Base-by-base conservation (phyloP, 495 filamentous ascomycete species). In the Aspergillus affinis region DNA sequence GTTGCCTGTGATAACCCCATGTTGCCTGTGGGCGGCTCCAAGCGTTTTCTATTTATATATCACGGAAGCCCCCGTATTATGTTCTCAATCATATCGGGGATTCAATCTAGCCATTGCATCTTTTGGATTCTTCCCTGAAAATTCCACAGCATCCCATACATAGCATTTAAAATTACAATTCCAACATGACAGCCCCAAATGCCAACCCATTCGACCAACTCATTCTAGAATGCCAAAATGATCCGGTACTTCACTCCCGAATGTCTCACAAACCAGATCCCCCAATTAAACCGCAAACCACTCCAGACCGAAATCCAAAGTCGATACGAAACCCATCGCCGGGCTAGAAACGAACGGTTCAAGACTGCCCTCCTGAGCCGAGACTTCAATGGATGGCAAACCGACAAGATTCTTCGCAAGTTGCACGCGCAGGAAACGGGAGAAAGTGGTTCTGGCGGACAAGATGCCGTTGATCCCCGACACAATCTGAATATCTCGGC, bases 401-500 rank as follows among this genome's bases (percentile, higher is more conserved):
- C 92, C 48, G 94, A 98, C 65, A 85, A 86, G 0, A 86, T 90
- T 47, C 78, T 98, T 4, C 72, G 83, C 13, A 86, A 87, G 54
- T 71, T 97, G 29, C 61, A 69, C 7, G 61, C 50, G 52, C 70
- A 61, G 48, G 57, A 44, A 50, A 63, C 18, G 47, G 77, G 80
- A 58, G 78, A 84, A 59, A 80, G 78, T 1, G 68, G 72, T 0
- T 70, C 85, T 26, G 78, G 88, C 60, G 82, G 87, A 32, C 80
- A 78, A 2, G 51, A 59, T 15, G 91, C 87, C 68, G 57, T 76
- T 18, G 93, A 97, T 65, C 81, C 84, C 17, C 81, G 93, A 45
- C 76, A 96, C 64, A 96, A 92, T 67, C 77, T 97, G 13, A 88
- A 88, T 0, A 88, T 96, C 68, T 97, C 91, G 90, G 91, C 89